Evolutionary conservation across 176 grass and related monocot species (phyloP).

Genomic region (Aegilops speltoides): DNA sequence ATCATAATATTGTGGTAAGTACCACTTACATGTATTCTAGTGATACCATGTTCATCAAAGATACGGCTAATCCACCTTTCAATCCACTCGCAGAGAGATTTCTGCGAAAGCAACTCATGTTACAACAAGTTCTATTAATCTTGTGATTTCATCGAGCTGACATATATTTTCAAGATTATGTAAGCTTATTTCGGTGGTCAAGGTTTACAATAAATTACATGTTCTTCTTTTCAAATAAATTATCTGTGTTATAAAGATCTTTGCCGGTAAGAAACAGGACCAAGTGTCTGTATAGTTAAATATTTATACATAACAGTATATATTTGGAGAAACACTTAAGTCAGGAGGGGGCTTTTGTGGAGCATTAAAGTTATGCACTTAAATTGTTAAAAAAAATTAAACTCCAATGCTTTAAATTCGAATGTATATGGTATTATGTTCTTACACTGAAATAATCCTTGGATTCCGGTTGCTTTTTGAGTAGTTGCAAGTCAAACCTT

Average conservation of each 20-base stretch:
- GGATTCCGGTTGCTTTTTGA: neutral
- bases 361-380: neutral
- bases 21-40: no score
- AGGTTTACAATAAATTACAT: neutral
- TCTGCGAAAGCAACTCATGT: neutral
- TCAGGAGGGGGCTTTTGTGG: neutral
- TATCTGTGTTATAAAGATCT: neutral
- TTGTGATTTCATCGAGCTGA: neutral
- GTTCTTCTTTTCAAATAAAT: neutral
- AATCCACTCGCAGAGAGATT: no score
- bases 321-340: neutral
- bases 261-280: neutral
- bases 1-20: no score
- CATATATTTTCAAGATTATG: neutral
- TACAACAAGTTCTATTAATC: neutral
- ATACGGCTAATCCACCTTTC: no score
- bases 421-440: neutral
- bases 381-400: neutral
- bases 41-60: no score
- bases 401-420: no score
- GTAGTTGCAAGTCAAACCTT: constrained; percentile 9
- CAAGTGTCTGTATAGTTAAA: neutral
- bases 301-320: neutral
- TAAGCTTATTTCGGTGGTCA: neutral
- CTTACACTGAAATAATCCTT: constrained; percentile 7